These are phyloP conservation scores for Citrus maxima DNA, from an alignment of 345 rosid species.

Conservation along the genomic window DNA sequence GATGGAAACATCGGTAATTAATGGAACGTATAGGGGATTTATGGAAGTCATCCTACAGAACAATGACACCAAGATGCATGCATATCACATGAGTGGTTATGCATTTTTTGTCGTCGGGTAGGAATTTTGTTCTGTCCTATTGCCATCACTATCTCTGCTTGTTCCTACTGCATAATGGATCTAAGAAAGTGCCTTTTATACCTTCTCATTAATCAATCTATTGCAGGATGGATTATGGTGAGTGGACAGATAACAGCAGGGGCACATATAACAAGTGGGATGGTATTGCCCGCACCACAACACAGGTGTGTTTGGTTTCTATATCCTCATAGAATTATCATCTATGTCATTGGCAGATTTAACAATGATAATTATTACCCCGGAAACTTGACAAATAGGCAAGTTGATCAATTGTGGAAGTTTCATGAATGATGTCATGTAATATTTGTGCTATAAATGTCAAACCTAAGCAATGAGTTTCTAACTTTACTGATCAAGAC, in stretches of 20 bases:
- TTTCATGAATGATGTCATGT: neutral
- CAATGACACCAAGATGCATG: conserved; percentile 91
- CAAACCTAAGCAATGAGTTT: neutral
- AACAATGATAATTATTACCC: neutral
- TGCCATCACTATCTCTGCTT: neutral
- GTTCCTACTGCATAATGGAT: neutral
- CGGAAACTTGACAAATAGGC: neutral
- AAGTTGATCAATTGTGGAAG: neutral
- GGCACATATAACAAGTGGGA: conserved; percentile 99
- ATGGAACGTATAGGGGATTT: conserved; percentile 91
- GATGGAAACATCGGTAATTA: conserved; percentile 72
- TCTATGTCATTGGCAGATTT: neutral
- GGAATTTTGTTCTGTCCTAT: conserved; percentile 15
- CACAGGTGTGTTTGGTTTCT: conserved; percentile 50
- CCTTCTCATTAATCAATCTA: conserved; percentile 3
- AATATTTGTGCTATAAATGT: neutral
- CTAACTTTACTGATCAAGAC: neutral
- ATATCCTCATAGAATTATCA: neutral
- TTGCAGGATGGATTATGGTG: conserved; percentile 96
- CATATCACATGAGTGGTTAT: conserved; percentile 92
- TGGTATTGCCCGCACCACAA: conserved; percentile 86
- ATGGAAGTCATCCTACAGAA: conserved; percentile 95
- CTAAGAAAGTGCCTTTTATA: neutral
- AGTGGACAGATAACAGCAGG: conserved; percentile 95
- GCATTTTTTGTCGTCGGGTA: conserved; percentile 94